Base-by-base conservation (phyloP, 257 asterid species). In the Rhazya stricta region DNA sequence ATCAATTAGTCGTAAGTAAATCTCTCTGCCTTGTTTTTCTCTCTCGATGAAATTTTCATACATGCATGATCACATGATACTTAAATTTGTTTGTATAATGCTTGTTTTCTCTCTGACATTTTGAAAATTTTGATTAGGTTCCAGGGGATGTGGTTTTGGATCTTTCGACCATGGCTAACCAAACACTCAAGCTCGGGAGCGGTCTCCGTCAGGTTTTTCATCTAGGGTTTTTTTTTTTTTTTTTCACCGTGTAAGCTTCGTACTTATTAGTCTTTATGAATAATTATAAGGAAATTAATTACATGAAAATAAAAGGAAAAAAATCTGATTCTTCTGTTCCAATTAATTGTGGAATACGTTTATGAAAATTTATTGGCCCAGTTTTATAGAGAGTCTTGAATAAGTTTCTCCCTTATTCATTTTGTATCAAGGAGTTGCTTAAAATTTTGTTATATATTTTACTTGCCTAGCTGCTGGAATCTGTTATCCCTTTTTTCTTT, bases 121-220 rank as follows among this genome's bases (percentile, higher is more conserved):
- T 67, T 37, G 23, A 10, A 46, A 9, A 60, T 21, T 42, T 5
- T 51, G 51, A 43, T 63, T 76, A 91, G 99, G 89, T 90, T 82
- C 98, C 97, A 2, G 97, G 99, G 27, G 99, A 94, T 88, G 85
- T 87, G 36, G 91, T 94, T 63, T 80, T 94, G 86, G 97, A 94
- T 84, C 91, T 94, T 80, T 89, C 97, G 29, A 66, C 80, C 13
- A 80, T 89, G 93, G 51, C 86, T 67, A 84, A 88, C 78, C 97
- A 90, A 80, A 90, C 92, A 10, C 81, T 94, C 77, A 94, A 92
- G 91, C 95, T 94, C 9, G 97, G 97, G 70, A 82, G 96, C 43
- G 97, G 98, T 82, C 97, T 94, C 77, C 91, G 84, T 60, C 97
- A 94, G 97, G 97, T 94, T 81, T 83, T 61, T 54, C 72, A 56